Evolutionary conservation across 306 rosid genomes (phyloP), one percentile per base, ranked within the genome.

Genomic region (Hippophae rhamnoides): DNA sequence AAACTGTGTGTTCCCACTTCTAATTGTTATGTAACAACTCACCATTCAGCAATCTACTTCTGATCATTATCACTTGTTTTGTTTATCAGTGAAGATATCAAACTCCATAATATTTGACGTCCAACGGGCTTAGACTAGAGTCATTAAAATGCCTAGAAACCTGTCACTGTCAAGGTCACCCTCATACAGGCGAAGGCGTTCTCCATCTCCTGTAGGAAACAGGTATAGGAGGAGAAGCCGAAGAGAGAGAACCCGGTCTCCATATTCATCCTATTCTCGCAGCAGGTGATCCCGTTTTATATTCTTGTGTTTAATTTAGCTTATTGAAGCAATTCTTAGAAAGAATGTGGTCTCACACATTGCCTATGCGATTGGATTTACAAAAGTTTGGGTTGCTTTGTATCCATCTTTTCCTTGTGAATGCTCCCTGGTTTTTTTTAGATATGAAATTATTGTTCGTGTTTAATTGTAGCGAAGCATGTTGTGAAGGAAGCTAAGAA

Each of bases 271-370:
- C 52, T 61, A 82, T 71, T 76, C 95, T 9, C 43, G 76, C 57
- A 80, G 85, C 97, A 88, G 97, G 97, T 93, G 93, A 88, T 65
- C 86, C 85, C 70, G 88, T 86, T 86, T 72, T 31, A 42, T 58
- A 44, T 74, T 72, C 68, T 65, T 64, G 31, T 64, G 62, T 71
- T 47, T 75, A 62, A n/a, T 51, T 50, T 47, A 51, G 58, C 43
- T 61, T 52, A 63, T 64, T 60, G 55, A 52, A 50, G 53, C 54
- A 51, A 60, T 60, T 65, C 52, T 55, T 54, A 58, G 47, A 76
- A 61, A 64, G 55, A 69, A 40, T 65, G 79, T 60, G 66, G 75
- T 52, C 49, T 73, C 43, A 3, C 49, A 9, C 70, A 55, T 60
- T 52, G 59, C 72, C 53, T 65, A 47, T 65, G 77, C 56, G 43